Conservation (phyloP, 768 basidiomycete species). For the Paxillus ammoniavirescens region DNA sequence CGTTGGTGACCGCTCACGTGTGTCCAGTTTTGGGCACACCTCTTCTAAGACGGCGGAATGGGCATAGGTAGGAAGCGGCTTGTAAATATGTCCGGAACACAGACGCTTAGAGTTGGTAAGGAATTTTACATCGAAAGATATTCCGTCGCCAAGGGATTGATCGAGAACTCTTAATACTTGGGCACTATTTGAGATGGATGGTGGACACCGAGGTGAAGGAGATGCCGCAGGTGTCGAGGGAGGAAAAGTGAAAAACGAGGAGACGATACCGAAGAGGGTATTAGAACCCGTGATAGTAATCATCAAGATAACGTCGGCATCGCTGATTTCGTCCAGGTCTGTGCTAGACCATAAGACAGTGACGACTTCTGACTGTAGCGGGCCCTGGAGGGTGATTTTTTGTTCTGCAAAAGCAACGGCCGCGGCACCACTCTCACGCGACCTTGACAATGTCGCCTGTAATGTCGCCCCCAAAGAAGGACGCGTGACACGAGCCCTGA, state of each 20-base stretch:
- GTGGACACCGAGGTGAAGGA: neutral
- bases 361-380: neutral
- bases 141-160: slow-evolving; percentile 1
- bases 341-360: neutral
- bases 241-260: neutral
- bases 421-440: neutral
- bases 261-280: neutral
- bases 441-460: neutral
- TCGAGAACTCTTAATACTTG: slow-evolving; percentile 1
- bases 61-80: no score
- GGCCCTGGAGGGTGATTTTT: neutral
- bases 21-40: no score
- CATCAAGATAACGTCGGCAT: neutral
- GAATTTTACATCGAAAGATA: no score
- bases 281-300: neutral
- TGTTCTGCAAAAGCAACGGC: neutral
- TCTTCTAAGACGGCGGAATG: no score
- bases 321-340: neutral
- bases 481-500: neutral
- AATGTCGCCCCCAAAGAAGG: neutral
- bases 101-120: no score
- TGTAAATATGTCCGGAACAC: no score
- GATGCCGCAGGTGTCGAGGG: no score
- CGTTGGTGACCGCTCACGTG: no score
- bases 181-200: neutral